These are phyloP conservation scores for Guillardia theta DNA, from an alignment of 78 protist genomes.

Conservation along the genomic window DNA sequence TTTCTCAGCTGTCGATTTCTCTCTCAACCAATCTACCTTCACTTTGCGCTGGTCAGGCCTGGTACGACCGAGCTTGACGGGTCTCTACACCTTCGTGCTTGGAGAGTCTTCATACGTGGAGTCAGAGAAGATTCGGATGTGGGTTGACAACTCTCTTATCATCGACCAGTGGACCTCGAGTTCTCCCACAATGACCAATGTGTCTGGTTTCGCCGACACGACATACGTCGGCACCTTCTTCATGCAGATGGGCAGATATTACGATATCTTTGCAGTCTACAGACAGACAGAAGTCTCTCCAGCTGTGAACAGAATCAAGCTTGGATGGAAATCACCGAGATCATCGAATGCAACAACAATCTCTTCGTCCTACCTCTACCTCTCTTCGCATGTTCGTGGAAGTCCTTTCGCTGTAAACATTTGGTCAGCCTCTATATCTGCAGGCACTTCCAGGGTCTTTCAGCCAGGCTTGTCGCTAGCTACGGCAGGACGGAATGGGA, in stretches of 20 bases:
- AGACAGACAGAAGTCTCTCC: too few relatives aligned
- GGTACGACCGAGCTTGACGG: not conserved
- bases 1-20: too few relatives aligned
- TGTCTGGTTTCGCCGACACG: too few relatives aligned
- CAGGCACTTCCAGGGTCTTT: not conserved
- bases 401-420: not conserved
- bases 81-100: not conserved
- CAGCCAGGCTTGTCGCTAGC: not conserved
- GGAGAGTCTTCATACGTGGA: not conserved
- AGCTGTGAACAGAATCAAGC: not conserved
- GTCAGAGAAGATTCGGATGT: not conserved
- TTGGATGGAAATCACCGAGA: not conserved
- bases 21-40: not conserved
- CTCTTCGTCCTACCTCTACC: not conserved
- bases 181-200: too few relatives aligned
- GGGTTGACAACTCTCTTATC: slow-evolving; percentile 28
- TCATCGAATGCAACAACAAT: too few relatives aligned
- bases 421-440: not conserved
- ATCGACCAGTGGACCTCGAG: slow-evolving; percentile 30
- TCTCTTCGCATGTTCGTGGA: not conserved
- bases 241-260: too few relatives aligned
- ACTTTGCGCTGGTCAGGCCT: not conserved
- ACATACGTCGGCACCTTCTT: too few relatives aligned
- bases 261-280: too few relatives aligned
- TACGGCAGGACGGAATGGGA: not conserved